phyloP scores from a whole-genome alignment of 2,329 filamentous ascomycete species.

The Celoporthe dispersa region DNA sequence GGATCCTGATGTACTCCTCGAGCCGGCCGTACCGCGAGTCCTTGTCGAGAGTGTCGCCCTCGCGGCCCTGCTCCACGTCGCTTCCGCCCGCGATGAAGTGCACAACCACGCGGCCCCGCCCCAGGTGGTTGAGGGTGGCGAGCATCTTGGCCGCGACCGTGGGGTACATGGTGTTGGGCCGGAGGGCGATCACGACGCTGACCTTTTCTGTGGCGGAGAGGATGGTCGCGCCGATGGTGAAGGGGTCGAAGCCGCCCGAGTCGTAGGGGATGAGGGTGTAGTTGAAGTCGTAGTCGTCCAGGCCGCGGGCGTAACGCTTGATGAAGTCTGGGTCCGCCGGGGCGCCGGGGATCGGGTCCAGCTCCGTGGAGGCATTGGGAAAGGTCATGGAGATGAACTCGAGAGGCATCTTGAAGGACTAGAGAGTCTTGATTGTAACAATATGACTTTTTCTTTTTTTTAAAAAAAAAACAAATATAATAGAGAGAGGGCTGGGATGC shows the following conservation, averaged over 20 bases:
- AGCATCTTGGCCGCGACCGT: slow-evolving; percentile 66
- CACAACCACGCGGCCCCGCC: slow-evolving; percentile 60
- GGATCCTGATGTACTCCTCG: slow-evolving; percentile 66
- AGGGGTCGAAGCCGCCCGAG: slow-evolving; percentile 59
- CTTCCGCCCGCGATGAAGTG: slow-evolving; percentile 67
- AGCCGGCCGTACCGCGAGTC: slow-evolving; percentile 60
- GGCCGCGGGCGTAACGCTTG: slow-evolving; percentile 57
- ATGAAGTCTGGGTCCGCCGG: slow-evolving; percentile 59
- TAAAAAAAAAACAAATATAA: too few species aligned
- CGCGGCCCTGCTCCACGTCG: slow-evolving; percentile 62
- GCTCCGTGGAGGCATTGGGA: slow-evolving; percentile 60
- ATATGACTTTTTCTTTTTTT: too few species aligned
- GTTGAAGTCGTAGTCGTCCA: slow-evolving; percentile 65
- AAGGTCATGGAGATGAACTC: slow-evolving; percentile 65
- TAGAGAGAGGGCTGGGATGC: too few species aligned
- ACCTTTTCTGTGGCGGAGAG: slow-evolving; percentile 60
- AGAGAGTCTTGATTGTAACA: too few species aligned
- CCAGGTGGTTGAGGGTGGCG: slow-evolving; percentile 64
- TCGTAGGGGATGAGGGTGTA: slow-evolving; percentile 66
- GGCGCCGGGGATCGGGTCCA: slow-evolving; percentile 56
- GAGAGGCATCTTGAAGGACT: slow-evolving; percentile 48
- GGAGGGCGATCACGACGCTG: slow-evolving; percentile 64
- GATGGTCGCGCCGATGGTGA: slow-evolving; percentile 63
- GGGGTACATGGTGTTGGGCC: slow-evolving; percentile 65
- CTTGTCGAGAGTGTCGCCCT: slow-evolving; percentile 64